phyloP scores from a whole-genome alignment of 805 yeast species.

The Saccharomycopsis fermentans region DNA sequence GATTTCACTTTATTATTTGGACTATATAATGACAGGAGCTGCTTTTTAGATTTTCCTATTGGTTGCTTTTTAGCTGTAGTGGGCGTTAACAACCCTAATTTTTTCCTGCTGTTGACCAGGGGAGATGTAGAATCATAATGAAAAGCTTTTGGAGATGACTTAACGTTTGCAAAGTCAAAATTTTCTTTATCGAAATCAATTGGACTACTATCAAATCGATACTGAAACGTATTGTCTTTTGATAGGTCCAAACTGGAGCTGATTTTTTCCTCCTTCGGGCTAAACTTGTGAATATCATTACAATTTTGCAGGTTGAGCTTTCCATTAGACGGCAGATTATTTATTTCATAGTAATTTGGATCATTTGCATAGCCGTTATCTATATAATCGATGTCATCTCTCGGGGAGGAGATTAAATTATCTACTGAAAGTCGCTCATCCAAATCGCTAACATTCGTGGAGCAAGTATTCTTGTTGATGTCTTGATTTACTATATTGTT shows the following conservation, averaged over 20 bases:
- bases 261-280: neutral
- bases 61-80: neutral
- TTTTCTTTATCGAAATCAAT: neutral
- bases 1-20: neutral
- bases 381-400: neutral
- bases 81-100: neutral
- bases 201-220: neutral
- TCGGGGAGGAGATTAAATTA: neutral
- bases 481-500: neutral
- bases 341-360: neutral
- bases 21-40: neutral
- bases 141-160: neutral
- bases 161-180: neutral
- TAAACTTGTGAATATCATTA: neutral
- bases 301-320: neutral
- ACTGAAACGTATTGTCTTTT: neutral
- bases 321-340: neutral
- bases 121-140: neutral
- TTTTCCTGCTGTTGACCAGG: neutral
- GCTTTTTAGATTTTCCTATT: neutral
- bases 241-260: neutral
- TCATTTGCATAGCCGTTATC: neutral
- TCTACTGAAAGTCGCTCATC: neutral
- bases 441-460: neutral
- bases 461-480: neutral